Conservation (phyloP, 176 grass and related monocot genomes). For the Thinopyrum elongatum region DNA sequence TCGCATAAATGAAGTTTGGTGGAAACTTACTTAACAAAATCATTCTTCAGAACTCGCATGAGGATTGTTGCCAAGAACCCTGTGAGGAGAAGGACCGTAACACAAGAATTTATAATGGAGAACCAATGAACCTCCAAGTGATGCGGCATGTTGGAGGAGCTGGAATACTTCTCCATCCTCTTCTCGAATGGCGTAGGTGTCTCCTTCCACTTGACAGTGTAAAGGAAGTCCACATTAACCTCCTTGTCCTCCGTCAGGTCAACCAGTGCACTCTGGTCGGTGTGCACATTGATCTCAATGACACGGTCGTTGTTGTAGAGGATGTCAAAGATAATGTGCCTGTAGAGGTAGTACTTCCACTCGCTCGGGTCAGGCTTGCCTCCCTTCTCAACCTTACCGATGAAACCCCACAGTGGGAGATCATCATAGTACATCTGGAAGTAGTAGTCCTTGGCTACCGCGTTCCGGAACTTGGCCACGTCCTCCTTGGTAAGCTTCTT, state of each 20-base stretch:
- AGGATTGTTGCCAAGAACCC: conserved; percentile 96
- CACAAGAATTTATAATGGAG: conserved; percentile 96
- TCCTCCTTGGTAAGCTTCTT: conserved; percentile 77
- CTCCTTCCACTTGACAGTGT: conserved; percentile 95
- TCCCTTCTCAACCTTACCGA: conserved; percentile 90
- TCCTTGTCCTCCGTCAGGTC: conserved; percentile 85
- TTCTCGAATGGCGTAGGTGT: conserved; percentile 65
- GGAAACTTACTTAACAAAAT: conserved; percentile 84
- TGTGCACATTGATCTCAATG: conserved; percentile 83
- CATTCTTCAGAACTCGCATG: conserved; percentile 97
- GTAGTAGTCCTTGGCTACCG: conserved; percentile 89
- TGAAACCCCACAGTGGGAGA: conserved; percentile 92
- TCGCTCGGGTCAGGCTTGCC: conserved; percentile 56
- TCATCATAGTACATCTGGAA: conserved; percentile 99
- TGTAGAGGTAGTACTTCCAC: conserved; percentile 89
- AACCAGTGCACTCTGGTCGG: conserved; percentile 60
- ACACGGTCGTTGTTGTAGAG: conserved; percentile 81
- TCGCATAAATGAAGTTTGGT: neutral
- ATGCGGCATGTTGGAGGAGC: conserved; percentile 70
- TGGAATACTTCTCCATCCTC: conserved; percentile 99
- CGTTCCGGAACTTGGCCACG: conserved; percentile 65
- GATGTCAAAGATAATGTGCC: conserved; percentile 84
- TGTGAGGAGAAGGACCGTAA: conserved; percentile 83
- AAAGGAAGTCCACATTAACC: conserved; percentile 65
- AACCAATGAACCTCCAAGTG: conserved; percentile 99